phyloP scores from a whole-genome alignment of 345 rosid species.

The Streptanthus diversifolius region DNA sequence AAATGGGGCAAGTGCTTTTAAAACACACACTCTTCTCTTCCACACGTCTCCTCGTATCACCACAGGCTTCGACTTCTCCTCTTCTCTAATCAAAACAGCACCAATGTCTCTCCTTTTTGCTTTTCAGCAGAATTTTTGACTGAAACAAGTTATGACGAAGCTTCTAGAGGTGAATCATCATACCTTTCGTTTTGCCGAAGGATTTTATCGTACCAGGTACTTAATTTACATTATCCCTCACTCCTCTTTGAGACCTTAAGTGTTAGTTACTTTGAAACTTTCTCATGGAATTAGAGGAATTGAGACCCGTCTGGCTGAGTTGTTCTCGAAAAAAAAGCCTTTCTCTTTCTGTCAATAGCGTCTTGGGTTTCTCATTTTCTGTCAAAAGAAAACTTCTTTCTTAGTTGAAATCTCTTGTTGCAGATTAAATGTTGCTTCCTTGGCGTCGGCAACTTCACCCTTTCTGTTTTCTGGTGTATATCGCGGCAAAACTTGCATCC shows the following conservation, averaged over 20 bases:
- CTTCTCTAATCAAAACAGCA: neutral
- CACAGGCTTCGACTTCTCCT: slow-evolving; percentile 7
- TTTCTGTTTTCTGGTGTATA: slow-evolving; percentile 4
- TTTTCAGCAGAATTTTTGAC: neutral
- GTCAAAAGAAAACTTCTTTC: neutral
- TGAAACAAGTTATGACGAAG: slow-evolving; percentile 14
- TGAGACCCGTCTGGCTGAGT: neutral
- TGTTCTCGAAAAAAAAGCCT: neutral
- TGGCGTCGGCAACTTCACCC: slow-evolving; percentile 9
- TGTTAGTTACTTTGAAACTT: neutral
- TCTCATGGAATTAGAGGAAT: neutral
- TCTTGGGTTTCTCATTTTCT: slow-evolving; percentile 16
- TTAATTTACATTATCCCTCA: neutral
- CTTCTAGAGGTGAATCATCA: slow-evolving; percentile 5
- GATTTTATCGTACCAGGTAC: slow-evolving; percentile 24
- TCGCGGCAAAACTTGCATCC: slow-evolving; percentile 16
- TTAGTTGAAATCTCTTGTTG: neutral
- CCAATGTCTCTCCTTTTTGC: slow-evolving; percentile 6
- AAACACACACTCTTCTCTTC: neutral
- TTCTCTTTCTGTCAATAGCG: slow-evolving; percentile 5
- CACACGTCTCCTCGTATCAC: slow-evolving; percentile 12
- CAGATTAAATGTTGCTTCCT: slow-evolving; percentile 20
- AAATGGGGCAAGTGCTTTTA: slow-evolving; percentile 7
- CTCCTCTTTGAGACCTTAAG: neutral
- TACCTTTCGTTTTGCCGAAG: neutral